A percentile compares a stretch with the other conserved stretches of the same genome.
These are phyloP conservation scores for Stemphylium beticola DNA, from an alignment of 2,329 filamentous ascomycete species.

Conservation along the genomic window DNA sequence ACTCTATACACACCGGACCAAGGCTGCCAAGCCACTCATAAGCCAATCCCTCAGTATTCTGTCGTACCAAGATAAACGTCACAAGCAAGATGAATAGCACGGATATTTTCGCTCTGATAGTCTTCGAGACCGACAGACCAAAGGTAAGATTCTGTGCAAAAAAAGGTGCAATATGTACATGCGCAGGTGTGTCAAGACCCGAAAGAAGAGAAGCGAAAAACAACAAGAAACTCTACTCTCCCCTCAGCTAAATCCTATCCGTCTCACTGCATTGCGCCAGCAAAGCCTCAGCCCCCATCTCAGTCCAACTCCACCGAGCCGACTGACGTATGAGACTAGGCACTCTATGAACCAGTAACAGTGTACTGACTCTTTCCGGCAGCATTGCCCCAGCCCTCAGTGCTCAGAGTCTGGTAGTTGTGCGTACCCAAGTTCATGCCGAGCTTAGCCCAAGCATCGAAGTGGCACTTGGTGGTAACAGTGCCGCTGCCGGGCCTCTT, in stretches of 20 bases:
- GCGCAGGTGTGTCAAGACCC: background rate
- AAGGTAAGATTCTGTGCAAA: background rate
- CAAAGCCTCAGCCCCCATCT: too few relatives aligned
- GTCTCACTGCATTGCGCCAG: too few relatives aligned
- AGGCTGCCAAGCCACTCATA: too few relatives aligned
- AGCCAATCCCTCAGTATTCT: too few relatives aligned
- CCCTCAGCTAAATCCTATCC: too few relatives aligned
- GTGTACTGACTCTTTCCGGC: conserved; percentile 39
- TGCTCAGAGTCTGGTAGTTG: conserved; percentile 39
- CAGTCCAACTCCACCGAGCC: too few relatives aligned
- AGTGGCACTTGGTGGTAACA: conserved; percentile 40
- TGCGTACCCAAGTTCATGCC: conserved; percentile 36
- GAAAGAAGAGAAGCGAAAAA: background rate
- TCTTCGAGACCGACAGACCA: background rate
- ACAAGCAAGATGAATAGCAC: too few relatives aligned
- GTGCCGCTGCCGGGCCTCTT: conserved; percentile 40
- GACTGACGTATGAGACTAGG: too few relatives aligned
- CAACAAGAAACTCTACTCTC: background rate
- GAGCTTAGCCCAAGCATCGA: conserved; percentile 36
- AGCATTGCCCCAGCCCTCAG: conserved; percentile 40
- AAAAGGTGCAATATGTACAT: conserved; percentile 11
- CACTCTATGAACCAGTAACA: conserved; percentile 21
- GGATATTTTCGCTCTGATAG: too few relatives aligned
- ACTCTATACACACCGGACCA: too few relatives aligned
- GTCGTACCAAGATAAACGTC: too few relatives aligned